These are phyloP conservation scores for Puccinia triticina DNA, from an alignment of 1,284 basidiomycete genomes.

Conservation along the genomic window DNA sequence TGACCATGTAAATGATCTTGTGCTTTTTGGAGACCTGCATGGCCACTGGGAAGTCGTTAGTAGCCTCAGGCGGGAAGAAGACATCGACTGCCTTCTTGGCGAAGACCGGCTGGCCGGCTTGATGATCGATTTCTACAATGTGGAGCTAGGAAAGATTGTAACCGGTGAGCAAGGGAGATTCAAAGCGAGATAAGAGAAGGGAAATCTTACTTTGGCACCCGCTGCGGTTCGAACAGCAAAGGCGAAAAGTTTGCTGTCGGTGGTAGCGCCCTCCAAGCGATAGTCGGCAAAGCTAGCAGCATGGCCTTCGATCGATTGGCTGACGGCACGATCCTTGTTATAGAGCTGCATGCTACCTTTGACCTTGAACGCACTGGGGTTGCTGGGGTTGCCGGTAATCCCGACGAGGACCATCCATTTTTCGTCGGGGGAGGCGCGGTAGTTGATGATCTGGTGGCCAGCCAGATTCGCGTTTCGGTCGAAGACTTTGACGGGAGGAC, in stretches of 20 bases:
- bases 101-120: conserved; percentile 87
- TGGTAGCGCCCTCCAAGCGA: conserved; percentile 81
- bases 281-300: conserved; percentile 94
- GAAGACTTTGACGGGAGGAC: conserved; percentile 83
- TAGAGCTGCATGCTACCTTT: conserved; percentile 96
- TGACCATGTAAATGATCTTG: conserved; percentile 95
- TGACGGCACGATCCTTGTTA: conserved; percentile 87
- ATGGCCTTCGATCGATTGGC: conserved; percentile 97
- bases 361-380: conserved; percentile 93
- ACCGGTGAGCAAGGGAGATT: conserved; percentile 7
- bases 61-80: conserved; percentile 97
- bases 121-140: conserved; percentile 97
- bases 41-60: conserved; percentile 99
- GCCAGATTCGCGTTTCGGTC: conserved; percentile 93
- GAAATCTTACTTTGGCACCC: conserved; percentile 78
- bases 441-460: conserved; percentile 98
- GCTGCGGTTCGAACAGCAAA: conserved; percentile 94
- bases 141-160: conserved; percentile 71
- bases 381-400: conserved; percentile 89
- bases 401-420: conserved; percentile 98
- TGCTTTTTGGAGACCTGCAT: conserved; percentile 99
- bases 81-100: conserved; percentile 98
- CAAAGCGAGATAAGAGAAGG: conserved; percentile 35
- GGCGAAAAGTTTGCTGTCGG: conserved; percentile 86
- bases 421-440: conserved; percentile 86